Evolutionary conservation across 176 grass and related monocot genomes (phyloP), one percentile per base, ranked within the genome.

Genomic region (Oropetium thomaeum): DNA sequence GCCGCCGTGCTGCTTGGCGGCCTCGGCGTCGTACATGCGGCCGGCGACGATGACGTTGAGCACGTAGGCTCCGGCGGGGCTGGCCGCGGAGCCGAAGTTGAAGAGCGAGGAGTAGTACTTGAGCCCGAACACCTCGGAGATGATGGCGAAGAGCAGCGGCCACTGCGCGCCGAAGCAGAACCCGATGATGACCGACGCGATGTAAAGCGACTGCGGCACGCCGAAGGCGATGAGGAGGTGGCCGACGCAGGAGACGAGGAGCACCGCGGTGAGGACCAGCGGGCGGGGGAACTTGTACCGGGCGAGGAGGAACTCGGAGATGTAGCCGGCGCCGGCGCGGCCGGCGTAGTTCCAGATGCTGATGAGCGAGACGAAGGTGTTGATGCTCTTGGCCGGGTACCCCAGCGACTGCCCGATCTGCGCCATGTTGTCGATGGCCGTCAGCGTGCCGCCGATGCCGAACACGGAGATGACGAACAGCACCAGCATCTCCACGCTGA

Each of bases 281-380:
- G 90, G 90, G 0, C 90, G 90, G 4, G 90, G 90, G 57, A 89
- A 79, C 68, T 71, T 84, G 81, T 87, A 93, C 17, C 59, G 58
- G 7, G 37, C 12, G 8, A 87, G 81, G 28, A 89, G 35, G 49
- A 79, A 53, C 81, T 93, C 90, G 0, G 90, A 93, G 10, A 41
- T 81, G 87, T 87, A 89, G 0, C 90, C 90, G 41, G 90, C 9
- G 41, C 69, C 60, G 3, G 87, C 90, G 4, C 90, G 62, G 1
- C 90, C 90, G 12, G 84, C 80, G 81, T 93, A 89, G 87, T 93
- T 93, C 90, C 90, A 93, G 76, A 89, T 93, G 84, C 90, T 93
- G 77, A 93, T 75, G 32, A 93, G 90, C 12, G 90, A 87, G 10
- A 93, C 84, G 84, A 93, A 93, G 16, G 87, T 93, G 62, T 72